A percentile compares a stretch with the other conserved stretches of the same genome.
Conservation (phyloP, 805 yeast species). For the Cyberlindnera subsufficiens region DNA sequence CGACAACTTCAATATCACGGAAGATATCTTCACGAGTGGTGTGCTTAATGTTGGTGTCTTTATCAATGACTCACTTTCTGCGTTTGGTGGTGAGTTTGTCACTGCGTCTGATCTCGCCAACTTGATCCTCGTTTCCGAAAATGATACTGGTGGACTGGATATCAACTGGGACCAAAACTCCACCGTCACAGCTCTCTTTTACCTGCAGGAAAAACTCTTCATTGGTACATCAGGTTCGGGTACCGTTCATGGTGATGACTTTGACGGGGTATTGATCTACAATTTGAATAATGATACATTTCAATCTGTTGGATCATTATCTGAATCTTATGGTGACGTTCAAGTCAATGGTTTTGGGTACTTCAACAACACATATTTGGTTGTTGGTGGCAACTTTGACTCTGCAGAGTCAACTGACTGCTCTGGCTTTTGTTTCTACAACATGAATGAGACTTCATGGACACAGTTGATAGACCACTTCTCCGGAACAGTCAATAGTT, state of each 20-base stretch:
- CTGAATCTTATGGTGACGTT: conserved; percentile 23
- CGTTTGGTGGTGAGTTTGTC: conserved; percentile 56
- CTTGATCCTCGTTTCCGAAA: conserved; percentile 21
- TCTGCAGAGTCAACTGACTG: conserved; percentile 47
- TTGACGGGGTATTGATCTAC: conserved; percentile 48
- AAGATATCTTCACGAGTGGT: conserved; percentile 12
- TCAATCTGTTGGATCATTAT: conserved; percentile 12
- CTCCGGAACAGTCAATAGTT: conserved; percentile 50
- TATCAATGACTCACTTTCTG: conserved; percentile 42
- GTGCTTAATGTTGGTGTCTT: conserved; percentile 30
- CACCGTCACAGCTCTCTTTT: conserved; percentile 16
- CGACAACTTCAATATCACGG: conserved; percentile 16
- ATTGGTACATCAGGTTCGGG: conserved; percentile 39
- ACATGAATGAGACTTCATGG: conserved; percentile 51
- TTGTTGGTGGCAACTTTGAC: conserved; percentile 72
- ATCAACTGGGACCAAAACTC: conserved; percentile 21
- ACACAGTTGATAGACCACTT: conserved; percentile 28
- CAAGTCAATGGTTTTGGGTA: conserved; percentile 32
- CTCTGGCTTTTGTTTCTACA: conserved; percentile 60
- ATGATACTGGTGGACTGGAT: conserved; percentile 23
- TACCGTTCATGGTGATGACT: conserved; percentile 20
- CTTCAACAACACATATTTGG: conserved; percentile 34
- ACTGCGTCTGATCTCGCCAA: conserved; percentile 19
- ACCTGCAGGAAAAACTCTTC: conserved; percentile 26
- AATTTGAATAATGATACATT: conserved; percentile 33